phyloP scores from a whole-genome alignment of 1,284 basidiomycete genomes.

The Fomitopsis palustris region DNA sequence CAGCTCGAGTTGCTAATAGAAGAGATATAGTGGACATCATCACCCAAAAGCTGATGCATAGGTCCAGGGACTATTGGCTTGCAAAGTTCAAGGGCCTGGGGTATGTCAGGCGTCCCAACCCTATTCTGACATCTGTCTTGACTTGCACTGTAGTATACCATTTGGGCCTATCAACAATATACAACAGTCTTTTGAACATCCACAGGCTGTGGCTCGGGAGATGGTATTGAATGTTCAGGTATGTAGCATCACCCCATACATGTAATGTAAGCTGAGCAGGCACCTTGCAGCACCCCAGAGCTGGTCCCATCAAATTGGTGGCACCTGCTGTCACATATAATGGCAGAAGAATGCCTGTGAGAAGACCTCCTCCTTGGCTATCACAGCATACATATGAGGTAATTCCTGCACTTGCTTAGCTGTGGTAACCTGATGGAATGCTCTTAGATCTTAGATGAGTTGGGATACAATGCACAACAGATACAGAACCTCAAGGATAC shows the following conservation, averaged over 20 bases:
- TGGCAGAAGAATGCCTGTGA: constrained; percentile 74
- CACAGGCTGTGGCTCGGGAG: constrained; percentile 72
- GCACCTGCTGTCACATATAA: constrained; percentile 88
- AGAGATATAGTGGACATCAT: constrained; percentile 72
- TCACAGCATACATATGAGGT: constrained; percentile 84
- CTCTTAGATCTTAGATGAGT: constrained; percentile 59
- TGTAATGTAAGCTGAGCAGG: not conserved
- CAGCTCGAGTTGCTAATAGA: constrained; percentile 75
- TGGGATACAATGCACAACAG: constrained; percentile 60
- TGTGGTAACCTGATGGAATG: not conserved
- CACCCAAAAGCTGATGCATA: constrained; percentile 53
- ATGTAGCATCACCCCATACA: constrained; percentile 28
- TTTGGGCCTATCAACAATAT: constrained; percentile 95
- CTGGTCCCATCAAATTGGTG: constrained; percentile 84
- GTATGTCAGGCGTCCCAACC: constrained; percentile 31
- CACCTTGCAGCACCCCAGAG: constrained; percentile 28
- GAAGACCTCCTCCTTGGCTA: constrained; percentile 77
- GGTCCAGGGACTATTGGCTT: constrained; percentile 72
- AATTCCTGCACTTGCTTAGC: constrained; percentile 12
- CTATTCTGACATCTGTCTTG: constrained; percentile 1
- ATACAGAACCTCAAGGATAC: constrained; percentile 51
- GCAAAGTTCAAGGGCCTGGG: constrained; percentile 71
- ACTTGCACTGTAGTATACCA: constrained; percentile 56
- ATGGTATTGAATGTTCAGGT: constrained; percentile 64
- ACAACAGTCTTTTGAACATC: constrained; percentile 86